A percentile compares a stretch with the other conserved stretches of the same genome.
Evolutionary conservation across 2,329 filamentous ascomycete genomes (phyloP).

Genomic region (Aspergillus latus): DNA sequence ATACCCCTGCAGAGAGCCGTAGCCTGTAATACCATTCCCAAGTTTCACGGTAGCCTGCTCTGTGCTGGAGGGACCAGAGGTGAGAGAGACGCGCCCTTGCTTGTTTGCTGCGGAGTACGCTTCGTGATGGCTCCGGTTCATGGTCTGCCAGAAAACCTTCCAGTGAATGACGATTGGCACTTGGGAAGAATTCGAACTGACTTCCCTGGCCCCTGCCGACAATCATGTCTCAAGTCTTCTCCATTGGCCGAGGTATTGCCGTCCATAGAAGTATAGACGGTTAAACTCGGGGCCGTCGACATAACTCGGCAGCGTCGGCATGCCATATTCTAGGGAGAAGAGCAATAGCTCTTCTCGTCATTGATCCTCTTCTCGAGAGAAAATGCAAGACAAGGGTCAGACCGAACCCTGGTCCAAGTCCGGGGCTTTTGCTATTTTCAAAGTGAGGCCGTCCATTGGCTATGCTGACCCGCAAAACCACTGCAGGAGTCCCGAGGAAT

Average conservation of each 20-base stretch:
- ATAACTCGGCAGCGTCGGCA: conserved; percentile 5
- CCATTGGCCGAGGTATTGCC: background rate
- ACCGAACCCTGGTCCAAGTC: background rate
- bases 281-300: background rate
- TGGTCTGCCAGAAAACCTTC: background rate
- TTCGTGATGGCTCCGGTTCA: background rate
- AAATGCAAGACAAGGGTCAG: background rate
- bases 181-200: background rate
- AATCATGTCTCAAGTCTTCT: conserved; percentile 5
- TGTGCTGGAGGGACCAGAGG: background rate
- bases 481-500: background rate
- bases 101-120: background rate
- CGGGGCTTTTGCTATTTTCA: background rate
- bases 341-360: background rate
- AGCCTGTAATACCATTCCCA: background rate
- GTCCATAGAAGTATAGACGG: background rate
- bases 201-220: background rate
- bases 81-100: background rate
- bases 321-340: background rate
- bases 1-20: background rate
- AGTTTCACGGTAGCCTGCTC: background rate
- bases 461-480: background rate
- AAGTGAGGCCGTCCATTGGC: background rate
- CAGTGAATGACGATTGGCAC: background rate
- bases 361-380: background rate